Evolutionary conservation across 169 alveolate genomes (phyloP).

Genomic region (Prorocentrum cordatum): DNA sequence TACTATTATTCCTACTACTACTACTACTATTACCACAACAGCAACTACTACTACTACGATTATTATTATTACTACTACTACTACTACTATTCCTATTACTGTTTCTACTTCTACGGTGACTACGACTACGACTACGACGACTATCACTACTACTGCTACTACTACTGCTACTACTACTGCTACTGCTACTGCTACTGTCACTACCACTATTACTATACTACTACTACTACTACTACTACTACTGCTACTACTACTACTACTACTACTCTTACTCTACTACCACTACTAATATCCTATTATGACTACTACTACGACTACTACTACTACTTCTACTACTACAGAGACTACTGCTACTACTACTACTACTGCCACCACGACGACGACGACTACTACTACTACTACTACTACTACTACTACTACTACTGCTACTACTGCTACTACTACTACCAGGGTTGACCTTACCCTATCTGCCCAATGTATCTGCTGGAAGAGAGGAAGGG

Average conservation of each 20-base stretch:
- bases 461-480: no score
- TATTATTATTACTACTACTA: not conserved
- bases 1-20: not conserved
- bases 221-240: not conserved
- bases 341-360: no score
- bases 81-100: not conserved
- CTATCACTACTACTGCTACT: not conserved
- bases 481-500: no score
- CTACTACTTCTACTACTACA: no score
- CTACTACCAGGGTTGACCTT: no score
- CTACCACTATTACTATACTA: not conserved
- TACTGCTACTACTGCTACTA: no score
- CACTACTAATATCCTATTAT: no score
- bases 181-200: not conserved
- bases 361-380: no score
- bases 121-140: not conserved
- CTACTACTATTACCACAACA: not conserved
- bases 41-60: not conserved
- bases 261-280: not conserved
- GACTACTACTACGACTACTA: no score
- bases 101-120: not conserved
- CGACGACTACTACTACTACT: no score
- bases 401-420: no score
- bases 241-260: not conserved
- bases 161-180: not conserved